Evolutionary conservation across 305 asterid species (phyloP), one percentile per base, ranked within the genome.

Genomic region (Ilex paraguariensis): DNA sequence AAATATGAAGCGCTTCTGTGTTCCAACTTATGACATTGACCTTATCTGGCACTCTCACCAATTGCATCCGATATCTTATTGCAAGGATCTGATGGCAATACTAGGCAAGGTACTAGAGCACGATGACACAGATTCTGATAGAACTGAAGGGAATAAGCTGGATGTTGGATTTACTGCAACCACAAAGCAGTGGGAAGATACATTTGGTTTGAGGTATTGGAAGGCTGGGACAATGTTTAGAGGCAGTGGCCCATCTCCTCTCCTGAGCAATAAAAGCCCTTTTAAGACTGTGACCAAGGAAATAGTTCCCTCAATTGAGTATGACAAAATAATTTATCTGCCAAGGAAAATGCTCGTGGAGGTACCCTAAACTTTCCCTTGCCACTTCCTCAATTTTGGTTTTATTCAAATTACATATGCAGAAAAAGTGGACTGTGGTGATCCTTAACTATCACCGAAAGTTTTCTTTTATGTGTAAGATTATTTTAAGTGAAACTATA

Each of bases 1-100:
- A 73, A 69, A 72, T 71, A 72, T 86, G 32, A 77, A 75, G 70
- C 84, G 96, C 82, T 90, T 90, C 85, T 81, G 93, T 17, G 99
- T 94, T 78, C 99, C 99, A 57, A 94, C 97, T 66, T 90, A 88
- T 63, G 99, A 94, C 77, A 82, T 94, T 60, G 99, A 94, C 69
- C 95, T 94, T 54, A 90, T 94, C 58, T 94, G 96, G 99, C 99
- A 94, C 81, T 86, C 95, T 58, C 97, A 94, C 77, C 99, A 90
- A 71, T 71, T 94, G 54, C 84, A 88, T 80, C 91, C 99, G 39
- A 83, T 77, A 58, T 75, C 89, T 57, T 93, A 93, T 68, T 87
- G 96, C 76, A 76, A 75, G 50, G 95, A 93, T 77, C 96, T 93
- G 66, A 32, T 79, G 12, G 79, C 66, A 61, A 73, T 84, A 72